Evolutionary conservation across 768 basidiomycete species (phyloP).

Genomic region (Leccinum imitatum): DNA sequence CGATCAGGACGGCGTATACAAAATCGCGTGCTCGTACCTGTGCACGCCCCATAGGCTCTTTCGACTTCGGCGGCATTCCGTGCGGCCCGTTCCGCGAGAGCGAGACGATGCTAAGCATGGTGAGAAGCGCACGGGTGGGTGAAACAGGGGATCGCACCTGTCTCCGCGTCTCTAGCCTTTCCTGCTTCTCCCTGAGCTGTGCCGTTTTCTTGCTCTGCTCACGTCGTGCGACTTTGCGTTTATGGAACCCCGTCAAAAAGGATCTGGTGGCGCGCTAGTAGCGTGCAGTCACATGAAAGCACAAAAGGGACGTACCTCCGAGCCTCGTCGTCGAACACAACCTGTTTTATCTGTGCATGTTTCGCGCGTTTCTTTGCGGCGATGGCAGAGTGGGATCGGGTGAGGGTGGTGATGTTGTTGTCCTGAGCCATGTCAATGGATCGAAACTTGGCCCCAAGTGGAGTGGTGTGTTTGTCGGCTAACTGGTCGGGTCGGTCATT

Average conservation of each 20-base stretch:
- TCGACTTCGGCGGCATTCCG: conserved; percentile 81
- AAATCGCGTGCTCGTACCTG: conserved; percentile 36
- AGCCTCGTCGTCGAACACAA: conserved; percentile 86
- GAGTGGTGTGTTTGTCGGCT: not conserved
- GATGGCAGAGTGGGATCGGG: conserved; percentile 59
- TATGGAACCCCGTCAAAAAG: conserved; percentile 91
- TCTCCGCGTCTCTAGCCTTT: conserved; percentile 68
- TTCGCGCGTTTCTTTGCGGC: conserved; percentile 68
- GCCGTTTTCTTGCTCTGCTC: conserved; percentile 77
- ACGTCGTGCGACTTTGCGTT: conserved; percentile 82
- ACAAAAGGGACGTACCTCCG: conserved; percentile 50
- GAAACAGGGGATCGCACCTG: conserved; percentile 52
- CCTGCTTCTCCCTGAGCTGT: conserved; percentile 72
- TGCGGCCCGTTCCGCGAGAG: conserved; percentile 72
- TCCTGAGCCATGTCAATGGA: conserved; percentile 33
- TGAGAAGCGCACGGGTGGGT: conserved; percentile 11
- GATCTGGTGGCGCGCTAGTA: conserved; percentile 50
- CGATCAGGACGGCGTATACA: conserved; percentile 1
- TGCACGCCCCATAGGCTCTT: conserved; percentile 59
- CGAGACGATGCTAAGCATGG: conserved; percentile 63
- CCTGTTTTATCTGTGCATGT: conserved; percentile 68
- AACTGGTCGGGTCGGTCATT: conserved; percentile 13
- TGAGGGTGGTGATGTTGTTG: conserved; percentile 61
- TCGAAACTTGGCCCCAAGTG: not conserved
- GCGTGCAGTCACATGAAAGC: conserved; percentile 18